Evolutionary conservation across 2,329 filamentous ascomycete genomes (phyloP).

Genomic region (Incumbomyces lentus): DNA sequence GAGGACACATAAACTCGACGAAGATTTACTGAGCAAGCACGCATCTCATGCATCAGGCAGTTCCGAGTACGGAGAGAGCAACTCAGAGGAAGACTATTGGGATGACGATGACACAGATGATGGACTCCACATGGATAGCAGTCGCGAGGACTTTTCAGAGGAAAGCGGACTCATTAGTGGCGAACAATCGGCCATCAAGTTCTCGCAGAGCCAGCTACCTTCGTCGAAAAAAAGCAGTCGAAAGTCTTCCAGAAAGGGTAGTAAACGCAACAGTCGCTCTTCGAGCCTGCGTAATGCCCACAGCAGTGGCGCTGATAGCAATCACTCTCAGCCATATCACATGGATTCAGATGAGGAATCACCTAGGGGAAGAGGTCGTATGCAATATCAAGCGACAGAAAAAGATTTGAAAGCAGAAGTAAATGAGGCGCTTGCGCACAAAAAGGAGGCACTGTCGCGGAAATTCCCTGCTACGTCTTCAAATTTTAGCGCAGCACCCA

Average conservation of each 20-base stretch:
- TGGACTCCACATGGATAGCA: constrained; percentile 13
- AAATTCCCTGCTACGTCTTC: constrained; percentile 37
- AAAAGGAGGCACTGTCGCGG: too few relatives aligned
- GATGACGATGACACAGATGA: constrained; percentile 21
- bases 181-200: constrained; percentile 25
- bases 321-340: not conserved
- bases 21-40: constrained; percentile 45
- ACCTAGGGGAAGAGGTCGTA: not conserved
- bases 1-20: constrained; percentile 60
- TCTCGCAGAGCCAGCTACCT: constrained; percentile 6
- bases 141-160: constrained; percentile 8
- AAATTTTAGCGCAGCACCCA: constrained; percentile 62
- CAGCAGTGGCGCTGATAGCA: not conserved
- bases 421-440: too few relatives aligned
- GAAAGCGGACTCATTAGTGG: constrained; percentile 24
- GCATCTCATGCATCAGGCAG: constrained; percentile 28
- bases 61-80: constrained; percentile 24
- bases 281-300: not conserved
- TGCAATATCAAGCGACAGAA: not conserved
- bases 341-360: not conserved
- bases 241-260: constrained; percentile 3
- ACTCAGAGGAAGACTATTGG: constrained; percentile 34
- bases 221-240: constrained; percentile 19
- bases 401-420: too few relatives aligned
- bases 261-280: constrained; percentile 8